Evolutionary conservation across 2,329 filamentous ascomycete species (phyloP).

Genomic region (Xylaria digitata): DNA sequence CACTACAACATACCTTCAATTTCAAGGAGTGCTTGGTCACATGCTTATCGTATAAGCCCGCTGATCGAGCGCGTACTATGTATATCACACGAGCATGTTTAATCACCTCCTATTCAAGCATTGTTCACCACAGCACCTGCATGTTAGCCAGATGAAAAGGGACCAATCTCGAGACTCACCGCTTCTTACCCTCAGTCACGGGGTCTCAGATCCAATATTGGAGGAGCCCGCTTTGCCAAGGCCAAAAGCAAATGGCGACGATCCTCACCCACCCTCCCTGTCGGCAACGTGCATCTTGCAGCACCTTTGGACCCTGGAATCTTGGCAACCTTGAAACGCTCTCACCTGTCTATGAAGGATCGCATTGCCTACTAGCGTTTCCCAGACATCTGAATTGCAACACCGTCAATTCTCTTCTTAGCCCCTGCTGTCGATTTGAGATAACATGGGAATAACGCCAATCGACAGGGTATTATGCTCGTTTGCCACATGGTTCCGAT

Average conservation of each 20-base stretch:
- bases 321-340: slow-evolving; percentile 32
- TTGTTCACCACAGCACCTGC: slow-evolving; percentile 16
- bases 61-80: not conserved
- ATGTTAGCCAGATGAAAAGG: slow-evolving; percentile 3
- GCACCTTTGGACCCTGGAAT: slow-evolving; percentile 33
- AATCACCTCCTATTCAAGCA: slow-evolving; percentile 16
- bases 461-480: slow-evolving; percentile 5
- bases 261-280: slow-evolving; percentile 16
- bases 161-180: slow-evolving; percentile 32
- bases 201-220: slow-evolving; percentile 13
- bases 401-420: not conserved
- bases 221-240: slow-evolving; percentile 31
- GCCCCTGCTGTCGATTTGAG: not conserved
- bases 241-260: slow-evolving; percentile 22
- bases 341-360: slow-evolving; percentile 19
- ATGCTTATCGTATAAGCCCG: not conserved
- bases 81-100: slow-evolving; percentile 10
- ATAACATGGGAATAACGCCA: not conserved
- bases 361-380: slow-evolving; percentile 24
- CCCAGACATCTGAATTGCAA: slow-evolving; percentile 17
- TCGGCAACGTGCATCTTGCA: slow-evolving; percentile 30
- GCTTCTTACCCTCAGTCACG: slow-evolving; percentile 30
- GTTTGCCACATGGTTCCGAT: slow-evolving; percentile 19
- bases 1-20: no score
- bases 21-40: slow-evolving; percentile 5